phyloP scores from a whole-genome alignment of 1,139 yeast genomes.

The Debaryomyces sp. region DNA sequence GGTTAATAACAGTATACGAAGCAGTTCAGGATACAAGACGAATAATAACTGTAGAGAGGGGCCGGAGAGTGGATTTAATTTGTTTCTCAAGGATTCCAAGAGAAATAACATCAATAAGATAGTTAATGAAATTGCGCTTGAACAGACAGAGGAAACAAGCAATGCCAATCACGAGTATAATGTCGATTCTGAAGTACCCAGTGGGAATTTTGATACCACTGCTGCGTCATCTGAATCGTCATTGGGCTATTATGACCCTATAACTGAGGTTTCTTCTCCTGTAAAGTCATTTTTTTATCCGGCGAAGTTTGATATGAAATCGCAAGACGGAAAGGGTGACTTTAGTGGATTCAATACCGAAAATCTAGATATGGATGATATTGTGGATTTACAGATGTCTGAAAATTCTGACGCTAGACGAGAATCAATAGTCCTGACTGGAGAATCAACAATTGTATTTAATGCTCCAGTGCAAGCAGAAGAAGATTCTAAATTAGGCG shows the following conservation, averaged over 20 bases:
- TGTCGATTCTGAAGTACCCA: neutral
- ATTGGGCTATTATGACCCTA: neutral
- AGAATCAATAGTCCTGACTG: neutral
- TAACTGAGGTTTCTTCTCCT: constrained; percentile 4
- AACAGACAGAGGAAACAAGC: neutral
- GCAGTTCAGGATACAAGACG: constrained; percentile 5
- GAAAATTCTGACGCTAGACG: neutral
- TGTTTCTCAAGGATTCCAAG: constrained; percentile 5
- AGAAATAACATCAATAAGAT: constrained; percentile 2
- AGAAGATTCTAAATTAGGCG: neutral
- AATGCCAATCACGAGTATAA: neutral
- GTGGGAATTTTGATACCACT: neutral
- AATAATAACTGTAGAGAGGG: constrained; percentile 1
- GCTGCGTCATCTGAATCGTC: neutral
- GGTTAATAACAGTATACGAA: constrained; percentile 17
- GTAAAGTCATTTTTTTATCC: constrained; percentile 4
- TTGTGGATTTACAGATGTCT: neutral
- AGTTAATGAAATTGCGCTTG: constrained; percentile 1
- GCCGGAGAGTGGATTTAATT: constrained; percentile 12
- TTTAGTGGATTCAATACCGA: neutral
- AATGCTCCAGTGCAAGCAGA: neutral
- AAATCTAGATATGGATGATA: neutral
- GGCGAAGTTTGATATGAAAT: neutral
- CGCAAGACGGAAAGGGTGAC: neutral
- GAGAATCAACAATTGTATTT: neutral